Conservation (phyloP, 2,329 filamentous ascomycete genomes). For the Colletotrichum echinochloae region DNA sequence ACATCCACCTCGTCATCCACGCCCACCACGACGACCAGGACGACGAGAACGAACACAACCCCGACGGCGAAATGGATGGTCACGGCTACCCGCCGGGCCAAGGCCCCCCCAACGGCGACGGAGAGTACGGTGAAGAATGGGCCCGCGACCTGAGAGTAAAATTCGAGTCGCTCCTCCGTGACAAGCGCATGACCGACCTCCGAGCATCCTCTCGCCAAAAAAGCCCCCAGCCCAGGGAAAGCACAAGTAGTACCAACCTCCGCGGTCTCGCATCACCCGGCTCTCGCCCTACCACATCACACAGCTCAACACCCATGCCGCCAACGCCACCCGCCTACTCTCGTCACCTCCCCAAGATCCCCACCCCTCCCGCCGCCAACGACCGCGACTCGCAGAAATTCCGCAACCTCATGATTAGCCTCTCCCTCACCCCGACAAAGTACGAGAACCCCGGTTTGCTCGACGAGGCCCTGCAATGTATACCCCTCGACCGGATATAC, state of each 20-base stretch:
- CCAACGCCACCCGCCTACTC: conserved; percentile 61
- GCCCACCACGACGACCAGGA: conserved; percentile 41
- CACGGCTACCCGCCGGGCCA: conserved; percentile 51
- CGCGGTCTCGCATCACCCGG: conserved; percentile 54
- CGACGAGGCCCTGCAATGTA: conserved; percentile 88
- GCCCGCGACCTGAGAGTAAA: conserved; percentile 83
- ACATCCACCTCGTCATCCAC: conserved; percentile 13
- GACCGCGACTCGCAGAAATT: conserved; percentile 80
- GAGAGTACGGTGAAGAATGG: conserved; percentile 76
- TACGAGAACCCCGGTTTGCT: conserved; percentile 97
- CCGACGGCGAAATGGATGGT: conserved; percentile 51
- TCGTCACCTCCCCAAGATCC: conserved; percentile 68
- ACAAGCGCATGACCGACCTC: conserved; percentile 87
- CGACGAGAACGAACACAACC: conserved; percentile 41
- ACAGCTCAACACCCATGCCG: conserved; percentile 47
- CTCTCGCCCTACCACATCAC: conserved; percentile 62
- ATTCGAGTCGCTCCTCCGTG: conserved; percentile 88
- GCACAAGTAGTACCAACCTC: conserved; percentile 62
- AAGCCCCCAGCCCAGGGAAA: conserved; percentile 65
- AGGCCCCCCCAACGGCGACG: conserved; percentile 46
- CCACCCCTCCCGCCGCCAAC: conserved; percentile 75
- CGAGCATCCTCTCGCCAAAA: conserved; percentile 64
- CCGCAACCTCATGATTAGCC: conserved; percentile 82
- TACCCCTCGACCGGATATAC: conserved; percentile 92
- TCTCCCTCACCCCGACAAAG: conserved; percentile 89